These are phyloP conservation scores for Lineolata rhizophorae DNA, from an alignment of 495 filamentous ascomycete species.

Conservation along the genomic window DNA sequence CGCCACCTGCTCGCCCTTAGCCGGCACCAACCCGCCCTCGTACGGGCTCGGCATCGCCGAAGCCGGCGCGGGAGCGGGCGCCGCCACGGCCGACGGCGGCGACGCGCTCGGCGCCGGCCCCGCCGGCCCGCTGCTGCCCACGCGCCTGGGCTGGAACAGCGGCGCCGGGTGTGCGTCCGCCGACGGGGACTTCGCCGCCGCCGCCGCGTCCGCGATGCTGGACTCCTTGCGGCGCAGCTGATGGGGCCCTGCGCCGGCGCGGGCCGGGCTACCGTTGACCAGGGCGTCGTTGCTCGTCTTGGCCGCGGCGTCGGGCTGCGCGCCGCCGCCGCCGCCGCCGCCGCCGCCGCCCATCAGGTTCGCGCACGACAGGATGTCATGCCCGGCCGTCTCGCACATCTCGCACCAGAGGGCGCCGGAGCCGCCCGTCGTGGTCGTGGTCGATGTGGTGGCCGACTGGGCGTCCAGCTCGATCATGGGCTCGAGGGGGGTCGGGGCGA, in stretches of 20 bases:
- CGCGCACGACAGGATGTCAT: constrained; percentile 84
- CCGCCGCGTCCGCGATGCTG: too few species aligned
- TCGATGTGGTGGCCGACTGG: constrained; percentile 34
- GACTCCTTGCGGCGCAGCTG: too few species aligned
- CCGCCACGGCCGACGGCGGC: constrained; percentile 11
- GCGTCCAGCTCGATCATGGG: constrained; percentile 53
- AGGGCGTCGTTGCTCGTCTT: too few species aligned
- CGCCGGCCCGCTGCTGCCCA: too few species aligned
- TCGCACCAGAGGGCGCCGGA: constrained; percentile 66
- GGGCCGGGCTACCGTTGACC: too few species aligned
- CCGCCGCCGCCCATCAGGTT: constrained; percentile 40
- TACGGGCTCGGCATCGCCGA: constrained; percentile 13
- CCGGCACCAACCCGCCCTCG: constrained; percentile 16
- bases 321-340: constrained; percentile 5
- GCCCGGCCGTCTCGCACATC: constrained; percentile 81
- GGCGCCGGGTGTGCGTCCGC: too few species aligned
- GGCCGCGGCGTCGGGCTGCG: constrained; percentile 3
- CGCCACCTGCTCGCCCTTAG: constrained; percentile 57
- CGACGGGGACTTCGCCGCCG: too few species aligned
- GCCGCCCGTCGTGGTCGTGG: constrained; percentile 21
- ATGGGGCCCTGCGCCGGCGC: too few species aligned
- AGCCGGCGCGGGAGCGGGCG: constrained; percentile 17
- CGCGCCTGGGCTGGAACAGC: too few species aligned
- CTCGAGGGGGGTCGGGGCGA: constrained; percentile 12
- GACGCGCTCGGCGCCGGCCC: constrained; percentile 22